phyloP scores from a whole-genome alignment of 2,329 filamentous ascomycete genomes.

The Colletotrichum salicis region DNA sequence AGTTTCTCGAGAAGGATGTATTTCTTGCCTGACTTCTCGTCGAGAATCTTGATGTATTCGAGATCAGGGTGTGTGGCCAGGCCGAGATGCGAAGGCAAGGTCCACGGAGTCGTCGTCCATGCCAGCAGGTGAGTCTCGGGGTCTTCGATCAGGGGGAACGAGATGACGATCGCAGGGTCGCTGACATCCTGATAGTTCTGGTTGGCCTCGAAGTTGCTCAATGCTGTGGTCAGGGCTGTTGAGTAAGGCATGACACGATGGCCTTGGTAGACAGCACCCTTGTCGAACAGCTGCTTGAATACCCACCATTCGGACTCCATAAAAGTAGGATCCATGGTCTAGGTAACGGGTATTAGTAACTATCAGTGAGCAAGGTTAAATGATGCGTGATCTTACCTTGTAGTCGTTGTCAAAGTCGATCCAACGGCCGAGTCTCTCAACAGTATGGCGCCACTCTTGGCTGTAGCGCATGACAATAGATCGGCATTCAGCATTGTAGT shows the following conservation, averaged over 20 bases:
- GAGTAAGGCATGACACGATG: slow-evolving; percentile 96
- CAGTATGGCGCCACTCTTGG: slow-evolving; percentile 85
- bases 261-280: slow-evolving; percentile 88
- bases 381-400: slow-evolving; percentile 66
- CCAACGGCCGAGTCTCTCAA: slow-evolving; percentile 91
- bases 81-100: slow-evolving; percentile 81
- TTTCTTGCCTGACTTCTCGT: slow-evolving; percentile 83
- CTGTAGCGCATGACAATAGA: slow-evolving; percentile 94
- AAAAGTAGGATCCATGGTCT: slow-evolving; percentile 94
- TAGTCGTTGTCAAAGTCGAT: slow-evolving; percentile 99
- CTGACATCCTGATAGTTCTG: slow-evolving; percentile 96
- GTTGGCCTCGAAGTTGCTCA: slow-evolving; percentile 89
- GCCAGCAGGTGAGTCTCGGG: slow-evolving; percentile 80
- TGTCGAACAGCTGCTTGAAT: slow-evolving; percentile 92
- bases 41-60: slow-evolving; percentile 87
- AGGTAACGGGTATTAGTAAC: slow-evolving; percentile 32
- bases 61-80: slow-evolving; percentile 84
- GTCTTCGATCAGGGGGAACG: slow-evolving; percentile 84
- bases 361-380: not conserved
- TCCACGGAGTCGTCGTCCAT: slow-evolving; percentile 92
- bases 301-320: slow-evolving; percentile 99
- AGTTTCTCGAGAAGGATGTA: slow-evolving; percentile 88
- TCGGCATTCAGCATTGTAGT: slow-evolving; percentile 92
- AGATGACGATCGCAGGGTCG: slow-evolving; percentile 88
- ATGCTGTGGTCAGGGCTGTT: slow-evolving; percentile 60